phyloP scores from a whole-genome alignment of 768 basidiomycete genomes.

The Amanita fuliginea region DNA sequence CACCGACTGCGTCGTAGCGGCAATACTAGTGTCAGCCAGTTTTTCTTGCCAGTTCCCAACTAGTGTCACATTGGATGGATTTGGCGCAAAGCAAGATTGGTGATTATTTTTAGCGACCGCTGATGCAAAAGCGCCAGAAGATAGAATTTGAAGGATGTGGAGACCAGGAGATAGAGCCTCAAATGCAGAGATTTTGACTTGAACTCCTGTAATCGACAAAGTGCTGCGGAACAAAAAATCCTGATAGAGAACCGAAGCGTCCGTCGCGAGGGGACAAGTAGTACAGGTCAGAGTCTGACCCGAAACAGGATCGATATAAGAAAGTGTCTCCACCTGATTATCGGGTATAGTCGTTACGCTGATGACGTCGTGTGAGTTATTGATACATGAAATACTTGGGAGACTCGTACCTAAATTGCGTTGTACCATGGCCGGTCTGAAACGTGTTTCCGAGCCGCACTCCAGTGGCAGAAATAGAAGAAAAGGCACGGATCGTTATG shows the following conservation, averaged over 20 bases:
- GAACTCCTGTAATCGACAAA: slow-evolving; percentile 75
- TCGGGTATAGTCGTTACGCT: slow-evolving; percentile 87
- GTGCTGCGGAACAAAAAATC: slow-evolving; percentile 77
- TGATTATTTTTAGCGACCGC: slow-evolving; percentile 49
- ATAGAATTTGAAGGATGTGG: slow-evolving; percentile 86
- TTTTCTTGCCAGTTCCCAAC: slow-evolving; percentile 65
- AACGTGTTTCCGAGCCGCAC: slow-evolving; percentile 91
- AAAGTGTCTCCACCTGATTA: slow-evolving; percentile 67
- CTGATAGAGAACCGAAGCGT: slow-evolving; percentile 74
- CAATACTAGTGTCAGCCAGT: slow-evolving; percentile 57
- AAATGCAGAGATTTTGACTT: slow-evolving; percentile 72
- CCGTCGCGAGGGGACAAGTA: slow-evolving; percentile 70
- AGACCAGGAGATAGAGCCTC: slow-evolving; percentile 70
- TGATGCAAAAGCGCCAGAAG: slow-evolving; percentile 85
- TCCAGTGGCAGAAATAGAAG: slow-evolving; percentile 65
- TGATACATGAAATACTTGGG: slow-evolving; percentile 2
- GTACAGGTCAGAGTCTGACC: slow-evolving; percentile 72
- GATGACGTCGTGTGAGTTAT: slow-evolving; percentile 4
- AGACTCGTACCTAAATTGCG: slow-evolving; percentile 65
- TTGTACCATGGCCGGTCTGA: slow-evolving; percentile 68
- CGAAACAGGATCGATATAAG: slow-evolving; percentile 67
- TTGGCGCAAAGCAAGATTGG: slow-evolving; percentile 68
- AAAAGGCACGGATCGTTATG: slow-evolving; percentile 69
- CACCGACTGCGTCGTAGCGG: slow-evolving; percentile 72
- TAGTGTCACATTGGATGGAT: slow-evolving; percentile 52